A percentile compares a stretch with the other conserved stretches of the same genome.
These are phyloP conservation scores for Scheffersomyces parashehatae DNA, from an alignment of 1,139 yeast species.

Conservation along the genomic window DNA sequence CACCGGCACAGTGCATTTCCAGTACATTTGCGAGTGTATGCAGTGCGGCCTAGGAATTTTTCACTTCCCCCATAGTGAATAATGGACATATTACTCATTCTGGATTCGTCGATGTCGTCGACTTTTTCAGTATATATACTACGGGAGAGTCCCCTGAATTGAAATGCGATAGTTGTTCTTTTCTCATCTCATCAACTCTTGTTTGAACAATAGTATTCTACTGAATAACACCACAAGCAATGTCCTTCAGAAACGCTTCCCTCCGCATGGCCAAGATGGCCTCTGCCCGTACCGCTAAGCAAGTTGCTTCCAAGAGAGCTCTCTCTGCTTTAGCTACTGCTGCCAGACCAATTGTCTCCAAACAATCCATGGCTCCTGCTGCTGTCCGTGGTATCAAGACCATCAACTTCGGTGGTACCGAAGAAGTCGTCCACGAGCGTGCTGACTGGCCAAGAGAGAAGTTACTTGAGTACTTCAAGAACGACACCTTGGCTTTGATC, in stretches of 20 bases:
- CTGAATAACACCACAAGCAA: constrained; percentile 17
- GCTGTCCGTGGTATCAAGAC: constrained; percentile 86
- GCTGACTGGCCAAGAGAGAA: constrained; percentile 99
- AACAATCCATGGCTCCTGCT: constrained; percentile 33
- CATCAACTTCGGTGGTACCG: constrained; percentile 95
- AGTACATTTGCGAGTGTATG: too few relatives aligned
- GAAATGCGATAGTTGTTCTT: background rate
- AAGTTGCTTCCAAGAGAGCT: constrained; percentile 64
- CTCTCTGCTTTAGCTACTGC: constrained; percentile 59
- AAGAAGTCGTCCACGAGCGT: constrained; percentile 96
- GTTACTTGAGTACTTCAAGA: constrained; percentile 92
- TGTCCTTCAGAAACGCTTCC: constrained; percentile 67
- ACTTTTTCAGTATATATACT: constrained; percentile 8
- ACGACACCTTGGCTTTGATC: constrained; percentile 94
- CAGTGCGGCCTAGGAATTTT: constrained; percentile 3
- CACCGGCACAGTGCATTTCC: constrained; percentile 2
- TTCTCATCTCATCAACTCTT: constrained; percentile 2
- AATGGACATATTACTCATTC: background rate
- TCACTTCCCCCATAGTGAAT: constrained; percentile 1
- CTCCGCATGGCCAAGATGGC: constrained; percentile 64
- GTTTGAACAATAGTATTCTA: background rate
- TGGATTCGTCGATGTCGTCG: constrained; percentile 1
- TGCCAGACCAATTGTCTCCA: constrained; percentile 47
- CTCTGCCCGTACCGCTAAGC: constrained; percentile 50
- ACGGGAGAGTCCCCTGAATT: constrained; percentile 6